Conservation (phyloP, 1,284 basidiomycete genomes). For the Moesziomyces sp. region DNA sequence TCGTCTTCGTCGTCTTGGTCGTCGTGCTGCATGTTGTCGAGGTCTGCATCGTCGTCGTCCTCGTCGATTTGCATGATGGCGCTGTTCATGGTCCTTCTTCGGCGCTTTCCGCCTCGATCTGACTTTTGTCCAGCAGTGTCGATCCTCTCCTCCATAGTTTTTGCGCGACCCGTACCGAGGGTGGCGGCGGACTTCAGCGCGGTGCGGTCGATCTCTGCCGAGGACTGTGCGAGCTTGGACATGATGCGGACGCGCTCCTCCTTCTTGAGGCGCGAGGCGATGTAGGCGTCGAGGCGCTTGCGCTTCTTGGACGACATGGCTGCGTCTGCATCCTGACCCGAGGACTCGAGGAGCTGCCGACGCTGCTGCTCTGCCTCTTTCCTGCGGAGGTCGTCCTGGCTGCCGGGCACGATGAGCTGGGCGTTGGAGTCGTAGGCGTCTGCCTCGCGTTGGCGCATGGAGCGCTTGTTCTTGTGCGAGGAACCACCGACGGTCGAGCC, state of each 20-base stretch:
- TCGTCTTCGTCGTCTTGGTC: constrained; percentile 23
- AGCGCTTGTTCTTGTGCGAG: constrained; percentile 63
- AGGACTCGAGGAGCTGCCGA: constrained; percentile 41
- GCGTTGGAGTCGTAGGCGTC: constrained; percentile 56
- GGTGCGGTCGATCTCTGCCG: constrained; percentile 59
- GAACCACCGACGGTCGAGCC: constrained; percentile 61
- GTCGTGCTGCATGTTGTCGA: constrained; percentile 26
- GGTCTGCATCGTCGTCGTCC: constrained; percentile 56
- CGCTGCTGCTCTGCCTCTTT: constrained; percentile 50
- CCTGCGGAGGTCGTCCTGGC: constrained; percentile 34
- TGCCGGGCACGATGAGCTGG: constrained; percentile 56
- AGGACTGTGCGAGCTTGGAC: constrained; percentile 59
- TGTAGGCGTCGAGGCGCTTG: constrained; percentile 67
- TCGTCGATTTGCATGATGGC: constrained; percentile 53
- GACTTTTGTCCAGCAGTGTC: constrained; percentile 46
- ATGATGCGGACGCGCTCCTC: constrained; percentile 63
- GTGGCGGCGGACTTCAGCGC: constrained; percentile 62
- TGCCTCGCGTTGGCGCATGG: constrained; percentile 40
- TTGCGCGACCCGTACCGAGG: constrained; percentile 60
- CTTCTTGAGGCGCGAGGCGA: constrained; percentile 66
- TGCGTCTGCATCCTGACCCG: constrained; percentile 47
- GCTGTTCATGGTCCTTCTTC: constrained; percentile 31
- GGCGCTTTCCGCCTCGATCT: constrained; percentile 20
- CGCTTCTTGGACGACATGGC: constrained; percentile 66
- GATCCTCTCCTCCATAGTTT: constrained; percentile 56